These are phyloP conservation scores for Coemansia umbellata DNA, from an alignment of 192 early-diverging fungal genomes.

Conservation along the genomic window DNA sequence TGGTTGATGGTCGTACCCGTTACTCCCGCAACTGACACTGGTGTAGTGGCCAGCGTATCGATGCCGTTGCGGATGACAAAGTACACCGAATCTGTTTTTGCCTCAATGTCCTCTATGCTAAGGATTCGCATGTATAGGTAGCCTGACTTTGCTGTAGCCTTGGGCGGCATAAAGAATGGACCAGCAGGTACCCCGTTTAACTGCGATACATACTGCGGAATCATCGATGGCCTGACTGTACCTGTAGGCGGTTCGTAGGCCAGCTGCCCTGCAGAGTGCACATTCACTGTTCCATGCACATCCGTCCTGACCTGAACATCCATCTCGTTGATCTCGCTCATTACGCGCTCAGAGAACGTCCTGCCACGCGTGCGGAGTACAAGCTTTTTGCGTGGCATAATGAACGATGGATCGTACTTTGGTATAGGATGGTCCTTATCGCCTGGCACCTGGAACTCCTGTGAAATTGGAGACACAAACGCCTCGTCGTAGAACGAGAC, in stretches of 20 bases:
- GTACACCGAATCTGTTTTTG: conserved; percentile 37
- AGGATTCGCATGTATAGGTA: conserved; percentile 52
- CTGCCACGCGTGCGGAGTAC: conserved; percentile 29
- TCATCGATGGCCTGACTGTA: conserved; percentile 37
- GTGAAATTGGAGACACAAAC: conserved; percentile 32
- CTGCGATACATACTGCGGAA: conserved; percentile 46
- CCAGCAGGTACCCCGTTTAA: conserved; percentile 43
- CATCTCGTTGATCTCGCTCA: conserved; percentile 32
- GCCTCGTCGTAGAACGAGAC: conserved; percentile 20
- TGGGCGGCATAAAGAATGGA: conserved; percentile 46
- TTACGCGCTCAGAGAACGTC: conserved; percentile 37
- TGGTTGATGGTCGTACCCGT: conserved; percentile 39
- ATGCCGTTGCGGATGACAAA: conserved; percentile 56
- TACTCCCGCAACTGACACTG: conserved; percentile 20
- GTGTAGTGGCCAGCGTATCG: conserved; percentile 47
- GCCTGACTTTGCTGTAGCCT: conserved; percentile 26
- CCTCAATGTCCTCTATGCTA: conserved; percentile 47
- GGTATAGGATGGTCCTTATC: not conserved
- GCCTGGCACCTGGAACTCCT: conserved; percentile 30
- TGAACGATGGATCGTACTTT: conserved; percentile 4
- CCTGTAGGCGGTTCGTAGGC: conserved; percentile 19
- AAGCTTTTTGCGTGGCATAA: conserved; percentile 28
- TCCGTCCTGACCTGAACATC: conserved; percentile 20
- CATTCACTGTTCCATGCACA: conserved; percentile 22
- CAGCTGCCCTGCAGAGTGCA: conserved; percentile 26